Conservation (phyloP, 1,139 yeast species). For the Candida tetrigidarum region DNA sequence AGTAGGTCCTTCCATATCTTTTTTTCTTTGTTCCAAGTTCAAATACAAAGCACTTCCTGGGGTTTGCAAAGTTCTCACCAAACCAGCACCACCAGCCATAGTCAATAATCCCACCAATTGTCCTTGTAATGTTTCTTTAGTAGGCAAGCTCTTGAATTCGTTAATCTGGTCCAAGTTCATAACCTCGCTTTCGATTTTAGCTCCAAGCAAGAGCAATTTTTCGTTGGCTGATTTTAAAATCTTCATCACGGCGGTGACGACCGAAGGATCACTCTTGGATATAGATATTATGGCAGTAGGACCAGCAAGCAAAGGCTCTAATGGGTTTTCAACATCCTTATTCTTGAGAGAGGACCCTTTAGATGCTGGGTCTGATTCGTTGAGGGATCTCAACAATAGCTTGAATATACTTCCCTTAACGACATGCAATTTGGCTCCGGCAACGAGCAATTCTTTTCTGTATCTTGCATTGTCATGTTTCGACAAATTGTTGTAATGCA, state of each 20-base stretch:
- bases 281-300: conserved; percentile 86
- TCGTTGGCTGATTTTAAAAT: conserved; percentile 68
- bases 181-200: conserved; percentile 64
- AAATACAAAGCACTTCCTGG: conserved; percentile 69
- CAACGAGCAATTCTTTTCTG: conserved; percentile 61
- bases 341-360: conserved; percentile 52
- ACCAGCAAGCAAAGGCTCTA: conserved; percentile 72
- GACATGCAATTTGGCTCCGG: conserved; percentile 71
- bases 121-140: conserved; percentile 71
- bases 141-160: conserved; percentile 73
- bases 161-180: conserved; percentile 58
- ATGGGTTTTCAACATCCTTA: conserved; percentile 58
- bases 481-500: conserved; percentile 82
- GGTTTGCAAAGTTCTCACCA: conserved; percentile 79
- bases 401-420: conserved; percentile 70
- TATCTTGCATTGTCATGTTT: conserved; percentile 68
- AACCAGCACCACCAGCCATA: conserved; percentile 85
- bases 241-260: conserved; percentile 64
- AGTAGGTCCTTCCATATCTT: conserved; percentile 35
- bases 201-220: conserved; percentile 81
- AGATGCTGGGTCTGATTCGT: conserved; percentile 77
- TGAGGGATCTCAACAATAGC: conserved; percentile 74
- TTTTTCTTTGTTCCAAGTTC: conserved; percentile 66
- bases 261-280: conserved; percentile 69
- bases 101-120: conserved; percentile 88